A percentile compares a stretch with the other conserved stretches of the same genome.
Conservation (phyloP, 192 early-diverging fungal genomes). For the Oehlia diaphana region DNA sequence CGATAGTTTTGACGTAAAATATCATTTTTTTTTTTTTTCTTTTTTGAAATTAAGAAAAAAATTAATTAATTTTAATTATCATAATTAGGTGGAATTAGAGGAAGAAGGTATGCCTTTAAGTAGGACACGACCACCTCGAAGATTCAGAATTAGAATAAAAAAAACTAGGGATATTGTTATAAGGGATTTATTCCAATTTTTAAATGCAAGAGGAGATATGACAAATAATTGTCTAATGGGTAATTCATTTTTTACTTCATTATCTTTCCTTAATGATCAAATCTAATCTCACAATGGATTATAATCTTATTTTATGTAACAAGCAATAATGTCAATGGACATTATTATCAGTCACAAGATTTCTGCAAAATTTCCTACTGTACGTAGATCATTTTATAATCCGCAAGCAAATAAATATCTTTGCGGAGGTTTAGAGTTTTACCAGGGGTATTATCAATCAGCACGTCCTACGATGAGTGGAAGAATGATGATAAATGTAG, state of each 20-base stretch:
- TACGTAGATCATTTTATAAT: constrained; percentile 91
- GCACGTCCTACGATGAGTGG: constrained; percentile 52
- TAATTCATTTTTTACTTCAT: background rate
- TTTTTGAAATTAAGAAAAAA: background rate
- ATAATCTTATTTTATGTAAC: background rate
- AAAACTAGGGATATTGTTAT: constrained; percentile 61
- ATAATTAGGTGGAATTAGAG: constrained; percentile 40
- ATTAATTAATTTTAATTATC: background rate
- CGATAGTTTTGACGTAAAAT: constrained; percentile 57
- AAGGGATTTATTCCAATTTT: constrained; percentile 54
- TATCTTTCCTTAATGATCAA: background rate
- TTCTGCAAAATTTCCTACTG: constrained; percentile 68
- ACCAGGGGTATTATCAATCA: constrained; percentile 91
- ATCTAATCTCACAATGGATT: background rate
- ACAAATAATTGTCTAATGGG: constrained; percentile 40
- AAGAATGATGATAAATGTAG: constrained; percentile 67
- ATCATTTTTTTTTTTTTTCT: background rate
- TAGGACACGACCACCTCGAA: constrained; percentile 42
- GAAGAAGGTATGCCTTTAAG: constrained; percentile 23
- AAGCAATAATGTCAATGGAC: constrained; percentile 69
- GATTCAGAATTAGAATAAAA: constrained; percentile 65
- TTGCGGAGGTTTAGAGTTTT: constrained; percentile 80
- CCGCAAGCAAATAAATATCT: constrained; percentile 49
- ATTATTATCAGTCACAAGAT: constrained; percentile 78
- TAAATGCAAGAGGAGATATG: constrained; percentile 43